A percentile compares a stretch with the other conserved stretches of the same genome.
Conservation (phyloP, 805 yeast species). For the Phaffomyces opuntiae region DNA sequence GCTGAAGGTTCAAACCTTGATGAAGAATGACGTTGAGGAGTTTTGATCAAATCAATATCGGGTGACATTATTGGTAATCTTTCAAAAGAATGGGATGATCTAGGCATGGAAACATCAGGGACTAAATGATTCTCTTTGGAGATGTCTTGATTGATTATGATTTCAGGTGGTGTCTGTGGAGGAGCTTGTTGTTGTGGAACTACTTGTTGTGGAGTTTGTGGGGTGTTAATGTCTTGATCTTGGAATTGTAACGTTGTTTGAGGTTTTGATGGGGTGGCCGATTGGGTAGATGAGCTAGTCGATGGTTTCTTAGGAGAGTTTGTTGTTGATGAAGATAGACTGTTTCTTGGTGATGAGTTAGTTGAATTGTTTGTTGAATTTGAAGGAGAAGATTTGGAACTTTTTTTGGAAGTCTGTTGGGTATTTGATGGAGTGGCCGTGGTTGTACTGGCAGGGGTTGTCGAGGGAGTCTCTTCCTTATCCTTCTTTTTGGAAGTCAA, state of each 20-base stretch:
- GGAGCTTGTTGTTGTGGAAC: slow-evolving; percentile 1
- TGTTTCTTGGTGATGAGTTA: slow-evolving; percentile 19
- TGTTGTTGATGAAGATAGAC: slow-evolving; percentile 8
- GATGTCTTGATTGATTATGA: slow-evolving; percentile 1
- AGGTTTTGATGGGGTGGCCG: not conserved
- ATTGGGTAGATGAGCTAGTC: slow-evolving; percentile 3
- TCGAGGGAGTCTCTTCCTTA: slow-evolving; percentile 18
- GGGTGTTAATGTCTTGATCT: slow-evolving; percentile 1
- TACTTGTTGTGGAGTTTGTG: slow-evolving; percentile 3
- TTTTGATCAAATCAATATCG: slow-evolving; percentile 73
- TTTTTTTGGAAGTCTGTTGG: not conserved
- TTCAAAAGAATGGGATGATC: slow-evolving; percentile 47
- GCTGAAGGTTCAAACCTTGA: slow-evolving; percentile 82
- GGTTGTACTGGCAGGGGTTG: not conserved
- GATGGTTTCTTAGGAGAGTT: slow-evolving; percentile 3
- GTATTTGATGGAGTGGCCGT: not conserved
- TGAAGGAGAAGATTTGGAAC: slow-evolving; percentile 2
- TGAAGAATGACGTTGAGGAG: slow-evolving; percentile 88
- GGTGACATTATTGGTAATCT: slow-evolving; percentile 54
- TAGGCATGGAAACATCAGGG: slow-evolving; percentile 25
- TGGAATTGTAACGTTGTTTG: not conserved
- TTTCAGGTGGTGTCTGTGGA: slow-evolving; percentile 2
- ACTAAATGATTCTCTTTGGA: slow-evolving; percentile 4
- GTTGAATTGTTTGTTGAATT: slow-evolving; percentile 6
- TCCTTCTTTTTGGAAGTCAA: slow-evolving; percentile 34